A percentile compares a stretch with the other conserved stretches of the same genome.
These are phyloP conservation scores for Cyberlindnera mississippiensis DNA, from an alignment of 805 yeast species.

Conservation along the genomic window DNA sequence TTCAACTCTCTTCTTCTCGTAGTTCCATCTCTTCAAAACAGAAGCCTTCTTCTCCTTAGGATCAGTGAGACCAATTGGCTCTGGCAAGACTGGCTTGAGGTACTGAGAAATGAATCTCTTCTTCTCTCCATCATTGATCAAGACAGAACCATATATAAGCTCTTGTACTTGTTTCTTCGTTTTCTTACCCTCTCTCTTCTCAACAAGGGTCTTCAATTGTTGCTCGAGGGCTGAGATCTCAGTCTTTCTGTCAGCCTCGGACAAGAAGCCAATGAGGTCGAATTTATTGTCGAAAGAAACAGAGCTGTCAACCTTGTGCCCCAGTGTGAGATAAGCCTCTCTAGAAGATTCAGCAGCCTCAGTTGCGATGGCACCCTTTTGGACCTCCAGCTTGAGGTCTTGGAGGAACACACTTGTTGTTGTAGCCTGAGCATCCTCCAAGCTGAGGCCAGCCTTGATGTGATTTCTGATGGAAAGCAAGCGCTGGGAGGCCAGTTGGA, in stretches of 20 bases:
- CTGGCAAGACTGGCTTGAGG: conserved; percentile 56
- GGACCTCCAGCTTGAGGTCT: conserved; percentile 31
- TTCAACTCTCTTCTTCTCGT: conserved; percentile 47
- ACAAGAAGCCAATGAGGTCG: conserved; percentile 37
- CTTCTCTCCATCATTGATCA: conserved; percentile 31
- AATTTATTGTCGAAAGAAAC: conserved; percentile 46
- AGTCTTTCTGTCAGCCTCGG: conserved; percentile 31
- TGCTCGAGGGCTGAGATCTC: conserved; percentile 26
- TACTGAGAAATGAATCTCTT: conserved; percentile 36
- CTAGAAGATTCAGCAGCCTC: conserved; percentile 31
- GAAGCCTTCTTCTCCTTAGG: conserved; percentile 48
- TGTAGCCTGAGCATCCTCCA: conserved; percentile 54
- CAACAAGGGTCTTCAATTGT: conserved; percentile 12
- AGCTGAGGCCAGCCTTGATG: conserved; percentile 53
- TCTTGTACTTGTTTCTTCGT: conserved; percentile 37
- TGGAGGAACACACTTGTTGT: conserved; percentile 49
- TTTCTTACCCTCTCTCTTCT: conserved; percentile 23
- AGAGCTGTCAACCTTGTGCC: conserved; percentile 37
- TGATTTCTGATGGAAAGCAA: conserved; percentile 50
- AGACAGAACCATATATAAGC: conserved; percentile 36
- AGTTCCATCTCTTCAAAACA: conserved; percentile 58
- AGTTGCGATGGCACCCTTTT: conserved; percentile 20
- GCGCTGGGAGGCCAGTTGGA: conserved; percentile 44
- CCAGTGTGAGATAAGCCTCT: conserved; percentile 32
- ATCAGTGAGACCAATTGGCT: conserved; percentile 38